Conservation (phyloP, 768 basidiomycete species). For the Pholiota molesta region DNA sequence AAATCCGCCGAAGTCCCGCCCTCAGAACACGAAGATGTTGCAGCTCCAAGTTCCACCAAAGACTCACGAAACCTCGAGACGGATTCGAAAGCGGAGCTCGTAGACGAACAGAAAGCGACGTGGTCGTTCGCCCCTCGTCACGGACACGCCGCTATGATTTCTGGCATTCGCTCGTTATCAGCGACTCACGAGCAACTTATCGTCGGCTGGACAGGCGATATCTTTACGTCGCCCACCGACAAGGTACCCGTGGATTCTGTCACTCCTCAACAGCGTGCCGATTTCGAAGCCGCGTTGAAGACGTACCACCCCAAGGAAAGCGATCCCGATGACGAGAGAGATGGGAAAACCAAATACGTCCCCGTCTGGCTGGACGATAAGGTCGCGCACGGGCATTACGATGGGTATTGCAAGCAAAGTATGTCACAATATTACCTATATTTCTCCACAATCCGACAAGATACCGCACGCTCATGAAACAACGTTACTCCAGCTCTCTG, state of each 20-base stretch:
- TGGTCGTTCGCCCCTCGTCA: constrained; percentile 84
- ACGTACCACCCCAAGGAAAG: constrained; percentile 63
- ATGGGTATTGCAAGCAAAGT: constrained; percentile 98
- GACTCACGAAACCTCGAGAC: constrained; percentile 7
- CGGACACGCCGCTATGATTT: constrained; percentile 95
- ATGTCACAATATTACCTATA: constrained; percentile 18
- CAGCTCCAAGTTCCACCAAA: not conserved
- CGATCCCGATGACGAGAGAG: constrained; percentile 54
- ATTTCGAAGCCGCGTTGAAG: constrained; percentile 66
- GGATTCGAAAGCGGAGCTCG: constrained; percentile 2
- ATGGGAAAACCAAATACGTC: constrained; percentile 70
- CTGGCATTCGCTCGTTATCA: constrained; percentile 85
- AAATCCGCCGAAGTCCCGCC: constrained; percentile 49
- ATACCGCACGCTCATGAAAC: not conserved
- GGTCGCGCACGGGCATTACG: constrained; percentile 92
- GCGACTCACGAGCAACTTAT: constrained; percentile 88
- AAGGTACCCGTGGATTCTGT: constrained; percentile 56
- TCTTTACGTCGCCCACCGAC: constrained; percentile 46
- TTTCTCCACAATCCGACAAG: not conserved
- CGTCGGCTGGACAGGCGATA: constrained; percentile 93
- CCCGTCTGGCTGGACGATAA: constrained; percentile 93
- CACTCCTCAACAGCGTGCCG: constrained; percentile 61
- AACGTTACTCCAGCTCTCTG: constrained; percentile 67
- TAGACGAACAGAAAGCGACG: constrained; percentile 17
- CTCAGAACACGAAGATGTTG: constrained; percentile 12